Base-by-base conservation (phyloP, 441 rosid species). In the Erysimum cheiri region DNA sequence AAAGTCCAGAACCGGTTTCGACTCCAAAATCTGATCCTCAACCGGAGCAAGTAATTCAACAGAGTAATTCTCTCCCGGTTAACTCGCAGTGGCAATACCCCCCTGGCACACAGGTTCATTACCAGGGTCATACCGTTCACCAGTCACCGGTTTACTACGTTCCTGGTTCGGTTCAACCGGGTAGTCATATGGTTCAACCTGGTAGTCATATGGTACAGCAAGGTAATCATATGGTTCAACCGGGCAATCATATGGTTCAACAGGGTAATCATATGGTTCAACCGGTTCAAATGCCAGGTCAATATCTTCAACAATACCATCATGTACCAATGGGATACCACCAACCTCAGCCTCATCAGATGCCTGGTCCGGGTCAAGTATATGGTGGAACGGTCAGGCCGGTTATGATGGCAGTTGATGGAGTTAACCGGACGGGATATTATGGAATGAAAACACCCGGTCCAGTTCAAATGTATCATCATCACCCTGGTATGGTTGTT, bases 141-240 rank as follows among this genome's bases (percentile, higher is more conserved):
- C 87, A 74, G 15, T 40, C 88, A 24, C 98, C 96, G 9, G 75
- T 87, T 75, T 89, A 87, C 63, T 93, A 88, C 57, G 81, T 89
- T 17, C 85, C 82, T 26, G 80, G 84, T 29, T 77, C 83, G 32
- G 76, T 81, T 58, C 86, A 83, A 41, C 81, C 71, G 0, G 79
- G 83, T 0, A 84, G 63, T 67, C 79, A 78, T 52, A 87, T 90
- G 53, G 82, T 78, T 46, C 84, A 76, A 57, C 65, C 71, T 0
- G 55, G 50, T 5, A 63, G 35, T 46, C 64, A 56, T 36, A 46
- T 64, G 49, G 81, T 73, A 44, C 85, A 84, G 29, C 78, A 72
- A 0, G 55, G 50, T 5, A 63, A 26, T 46, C 64, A 56, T 28
- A 46, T 64, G 49, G 81, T 73, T 48, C 85, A 84, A 29, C 80